Percentiles rank a stretch among this genome's conserved stretches.
These are phyloP conservation scores for Penicillium sp. DNA, from an alignment of 2,329 filamentous ascomycete species.

Conservation along the genomic window DNA sequence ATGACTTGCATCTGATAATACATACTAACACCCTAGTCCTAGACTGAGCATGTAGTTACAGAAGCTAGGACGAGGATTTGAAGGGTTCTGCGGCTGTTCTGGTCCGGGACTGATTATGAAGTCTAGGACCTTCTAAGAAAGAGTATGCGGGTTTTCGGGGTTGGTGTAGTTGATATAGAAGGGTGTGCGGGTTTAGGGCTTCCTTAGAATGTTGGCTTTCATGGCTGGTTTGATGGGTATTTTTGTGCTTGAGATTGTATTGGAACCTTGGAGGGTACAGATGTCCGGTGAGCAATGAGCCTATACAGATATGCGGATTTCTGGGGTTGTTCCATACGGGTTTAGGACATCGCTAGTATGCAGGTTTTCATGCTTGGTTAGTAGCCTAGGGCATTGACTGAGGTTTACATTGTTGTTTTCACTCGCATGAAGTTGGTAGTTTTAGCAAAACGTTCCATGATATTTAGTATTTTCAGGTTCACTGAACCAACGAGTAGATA, in stretches of 20 bases:
- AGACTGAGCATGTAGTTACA: background rate
- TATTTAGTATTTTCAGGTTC: slow-evolving; percentile 4
- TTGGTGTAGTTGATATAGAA: no score
- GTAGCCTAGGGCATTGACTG: background rate
- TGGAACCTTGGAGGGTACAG: no score
- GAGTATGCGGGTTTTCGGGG: background rate
- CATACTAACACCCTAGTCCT: no score
- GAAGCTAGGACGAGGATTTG: background rate
- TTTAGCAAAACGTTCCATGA: background rate
- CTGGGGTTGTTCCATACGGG: no score
- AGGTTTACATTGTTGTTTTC: background rate
- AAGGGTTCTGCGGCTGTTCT: background rate
- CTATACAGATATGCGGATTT: no score
- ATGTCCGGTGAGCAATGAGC: no score
- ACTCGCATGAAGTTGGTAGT: background rate
- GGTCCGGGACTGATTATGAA: background rate
- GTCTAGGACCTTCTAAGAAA: background rate
- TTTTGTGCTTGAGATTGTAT: no score
- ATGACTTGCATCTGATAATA: background rate
- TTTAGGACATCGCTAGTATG: no score
- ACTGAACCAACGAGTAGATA: background rate
- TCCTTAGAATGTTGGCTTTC: background rate
- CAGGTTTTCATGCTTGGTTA: background rate
- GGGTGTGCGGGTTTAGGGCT: no score
- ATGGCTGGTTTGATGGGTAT: background rate